Percentiles rank a stretch among this genome's conserved stretches.
Evolutionary conservation across 2,329 filamentous ascomycete genomes (phyloP).

Genomic region (Cytospora schulzeri): DNA sequence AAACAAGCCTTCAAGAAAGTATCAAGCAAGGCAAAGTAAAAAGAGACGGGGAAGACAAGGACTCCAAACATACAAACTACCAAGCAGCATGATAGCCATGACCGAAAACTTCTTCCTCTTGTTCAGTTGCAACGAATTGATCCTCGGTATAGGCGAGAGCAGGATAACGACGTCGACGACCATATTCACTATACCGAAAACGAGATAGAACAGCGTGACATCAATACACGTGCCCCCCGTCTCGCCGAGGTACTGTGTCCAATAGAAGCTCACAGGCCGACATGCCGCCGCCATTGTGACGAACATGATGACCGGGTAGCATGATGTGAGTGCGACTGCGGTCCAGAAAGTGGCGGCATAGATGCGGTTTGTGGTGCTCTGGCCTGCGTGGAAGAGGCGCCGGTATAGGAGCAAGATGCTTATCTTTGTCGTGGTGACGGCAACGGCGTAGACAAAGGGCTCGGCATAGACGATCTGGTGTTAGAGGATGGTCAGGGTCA

Average conservation of each 20-base stretch:
- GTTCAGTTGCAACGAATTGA: constrained; percentile 36
- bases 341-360: constrained; percentile 32
- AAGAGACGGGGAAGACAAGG: background rate
- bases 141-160: constrained; percentile 36
- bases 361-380: constrained; percentile 32
- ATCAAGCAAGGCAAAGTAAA: too few species aligned
- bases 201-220: constrained; percentile 32
- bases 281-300: constrained; percentile 31
- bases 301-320: constrained; percentile 34
- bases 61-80: constrained; percentile 34
- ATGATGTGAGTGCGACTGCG: constrained; percentile 10
- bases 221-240: constrained; percentile 34
- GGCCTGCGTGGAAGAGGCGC: constrained; percentile 36
- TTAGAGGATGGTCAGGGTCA: constrained; percentile 7
- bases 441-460: constrained; percentile 36
- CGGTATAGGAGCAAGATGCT: constrained; percentile 39
- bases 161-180: constrained; percentile 38
- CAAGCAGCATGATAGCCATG: constrained; percentile 36
- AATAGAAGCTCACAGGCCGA: constrained; percentile 32
- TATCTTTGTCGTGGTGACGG: constrained; percentile 36
- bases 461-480: constrained; percentile 36
- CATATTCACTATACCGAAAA: constrained; percentile 35
- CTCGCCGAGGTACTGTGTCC: constrained; percentile 32
- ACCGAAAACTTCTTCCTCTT: constrained; percentile 34
- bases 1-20: too few species aligned